phyloP scores from a whole-genome alignment of 2,329 filamentous ascomycete genomes.

The Blastomyces percursus region DNA sequence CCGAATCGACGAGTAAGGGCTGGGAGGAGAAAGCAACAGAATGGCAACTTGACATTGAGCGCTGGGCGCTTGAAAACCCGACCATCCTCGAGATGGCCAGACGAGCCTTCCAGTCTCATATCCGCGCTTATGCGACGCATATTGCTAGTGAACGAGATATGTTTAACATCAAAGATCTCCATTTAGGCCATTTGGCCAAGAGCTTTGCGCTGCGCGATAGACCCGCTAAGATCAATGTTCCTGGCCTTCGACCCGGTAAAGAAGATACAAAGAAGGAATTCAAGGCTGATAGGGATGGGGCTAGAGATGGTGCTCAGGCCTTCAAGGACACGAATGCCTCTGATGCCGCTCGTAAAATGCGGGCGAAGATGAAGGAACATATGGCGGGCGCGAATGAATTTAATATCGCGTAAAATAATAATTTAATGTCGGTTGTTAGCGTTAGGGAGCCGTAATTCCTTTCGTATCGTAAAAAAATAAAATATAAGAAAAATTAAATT shows the following conservation, averaged over 20 bases:
- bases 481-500: neutral
- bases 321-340: conserved; percentile 27
- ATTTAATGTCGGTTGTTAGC: conserved; percentile 5
- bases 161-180: conserved; percentile 85
- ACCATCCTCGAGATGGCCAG: conserved; percentile 69
- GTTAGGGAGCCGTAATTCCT: neutral
- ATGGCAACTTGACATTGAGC: conserved; percentile 54
- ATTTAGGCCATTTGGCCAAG: conserved; percentile 88
- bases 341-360: conserved; percentile 44
- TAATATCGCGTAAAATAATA: conserved; percentile 41
- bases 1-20: conserved; percentile 35
- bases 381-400: conserved; percentile 46
- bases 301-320: conserved; percentile 15
- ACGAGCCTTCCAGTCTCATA: conserved; percentile 80
- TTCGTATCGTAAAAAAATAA: conserved; percentile 8
- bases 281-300: conserved; percentile 34
- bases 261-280: conserved; percentile 38
- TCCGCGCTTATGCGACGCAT: conserved; percentile 91
- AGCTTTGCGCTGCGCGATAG: conserved; percentile 82
- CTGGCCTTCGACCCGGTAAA: conserved; percentile 40
- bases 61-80: conserved; percentile 53
- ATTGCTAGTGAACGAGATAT: conserved; percentile 70
- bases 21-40: conserved; percentile 59
- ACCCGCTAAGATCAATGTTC: conserved; percentile 61
- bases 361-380: conserved; percentile 41